These are phyloP conservation scores for Hamigera avellanea DNA, from an alignment of 495 filamentous ascomycete genomes.

Conservation along the genomic window DNA sequence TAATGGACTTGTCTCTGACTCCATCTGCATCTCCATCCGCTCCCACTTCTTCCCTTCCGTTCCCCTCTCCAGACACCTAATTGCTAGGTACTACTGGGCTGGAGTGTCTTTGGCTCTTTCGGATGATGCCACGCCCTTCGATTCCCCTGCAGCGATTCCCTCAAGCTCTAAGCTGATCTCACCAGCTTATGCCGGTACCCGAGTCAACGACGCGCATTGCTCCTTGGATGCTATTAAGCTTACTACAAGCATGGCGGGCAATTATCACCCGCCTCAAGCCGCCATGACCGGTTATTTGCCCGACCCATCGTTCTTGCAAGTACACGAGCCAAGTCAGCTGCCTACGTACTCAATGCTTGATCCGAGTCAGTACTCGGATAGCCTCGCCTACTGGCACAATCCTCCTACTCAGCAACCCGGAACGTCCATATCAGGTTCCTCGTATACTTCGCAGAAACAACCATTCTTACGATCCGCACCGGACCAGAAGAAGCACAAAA, in stretches of 20 bases:
- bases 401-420: slow-evolving; percentile 13
- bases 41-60: no score
- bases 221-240: slow-evolving; percentile 10
- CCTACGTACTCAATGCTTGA: slow-evolving; percentile 28
- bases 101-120: no score
- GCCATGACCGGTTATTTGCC: slow-evolving; percentile 19
- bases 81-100: no score
- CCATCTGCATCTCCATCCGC: no score
- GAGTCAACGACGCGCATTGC: background rate
- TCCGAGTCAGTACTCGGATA: slow-evolving; percentile 27
- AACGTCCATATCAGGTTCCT: slow-evolving; percentile 12
- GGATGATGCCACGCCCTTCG: no score
- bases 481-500: slow-evolving; percentile 85
- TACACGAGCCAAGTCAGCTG: slow-evolving; percentile 12
- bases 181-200: no score
- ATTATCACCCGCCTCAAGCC: slow-evolving; percentile 22
- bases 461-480: slow-evolving; percentile 18
- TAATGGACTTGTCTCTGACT: no score
- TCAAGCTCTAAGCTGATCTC: no score
- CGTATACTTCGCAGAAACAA: slow-evolving; percentile 17
- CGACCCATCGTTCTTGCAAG: slow-evolving; percentile 1
- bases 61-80: no score
- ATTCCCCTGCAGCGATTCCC: no score
- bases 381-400: slow-evolving; percentile 33
- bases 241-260: slow-evolving; percentile 21